phyloP scores from a whole-genome alignment of 805 yeast species.

The Vanderwaltozyma tropicalis region DNA sequence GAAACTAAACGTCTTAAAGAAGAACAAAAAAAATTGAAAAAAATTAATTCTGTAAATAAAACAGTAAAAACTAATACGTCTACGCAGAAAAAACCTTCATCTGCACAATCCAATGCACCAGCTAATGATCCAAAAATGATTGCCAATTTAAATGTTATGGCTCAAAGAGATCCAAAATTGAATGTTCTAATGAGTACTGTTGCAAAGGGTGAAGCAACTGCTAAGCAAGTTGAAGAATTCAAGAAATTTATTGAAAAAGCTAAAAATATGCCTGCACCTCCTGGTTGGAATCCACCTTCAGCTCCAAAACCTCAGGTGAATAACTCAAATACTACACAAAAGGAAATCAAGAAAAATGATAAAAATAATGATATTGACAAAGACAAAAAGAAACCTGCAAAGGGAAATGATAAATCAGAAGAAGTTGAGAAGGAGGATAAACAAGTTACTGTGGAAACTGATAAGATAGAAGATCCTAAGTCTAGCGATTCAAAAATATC shows the following conservation, averaged over 20 bases:
- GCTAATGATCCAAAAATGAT: slow-evolving; percentile 72
- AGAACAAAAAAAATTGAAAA: slow-evolving; percentile 9
- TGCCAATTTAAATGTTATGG: slow-evolving; percentile 72
- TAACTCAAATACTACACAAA: background rate
- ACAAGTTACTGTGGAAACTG: background rate
- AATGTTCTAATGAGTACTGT: slow-evolving; percentile 72
- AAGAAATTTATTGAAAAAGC: slow-evolving; percentile 77
- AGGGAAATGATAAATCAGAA: slow-evolving; percentile 5
- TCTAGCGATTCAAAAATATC: background rate
- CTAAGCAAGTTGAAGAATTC: slow-evolving; percentile 63
- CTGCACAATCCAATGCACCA: background rate
- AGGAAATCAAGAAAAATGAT: background rate
- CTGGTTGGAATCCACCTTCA: slow-evolving; percentile 25
- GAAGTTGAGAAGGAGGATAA: slow-evolving; percentile 4
- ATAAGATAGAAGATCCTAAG: too few relatives aligned
- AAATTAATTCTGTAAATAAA: background rate
- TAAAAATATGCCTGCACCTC: slow-evolving; percentile 53
- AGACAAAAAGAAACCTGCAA: too few relatives aligned
- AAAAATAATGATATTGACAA: background rate
- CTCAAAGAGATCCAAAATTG: slow-evolving; percentile 57
- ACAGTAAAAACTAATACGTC: background rate
- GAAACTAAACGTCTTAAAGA: slow-evolving; percentile 15
- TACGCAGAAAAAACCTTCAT: slow-evolving; percentile 9
- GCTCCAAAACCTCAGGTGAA: background rate
- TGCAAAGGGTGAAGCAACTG: slow-evolving; percentile 70